A percentile compares a stretch with the other conserved stretches of the same genome.
Evolutionary conservation across 495 filamentous ascomycete species (phyloP).

Genomic region (Trichodelitschia bisporula): DNA sequence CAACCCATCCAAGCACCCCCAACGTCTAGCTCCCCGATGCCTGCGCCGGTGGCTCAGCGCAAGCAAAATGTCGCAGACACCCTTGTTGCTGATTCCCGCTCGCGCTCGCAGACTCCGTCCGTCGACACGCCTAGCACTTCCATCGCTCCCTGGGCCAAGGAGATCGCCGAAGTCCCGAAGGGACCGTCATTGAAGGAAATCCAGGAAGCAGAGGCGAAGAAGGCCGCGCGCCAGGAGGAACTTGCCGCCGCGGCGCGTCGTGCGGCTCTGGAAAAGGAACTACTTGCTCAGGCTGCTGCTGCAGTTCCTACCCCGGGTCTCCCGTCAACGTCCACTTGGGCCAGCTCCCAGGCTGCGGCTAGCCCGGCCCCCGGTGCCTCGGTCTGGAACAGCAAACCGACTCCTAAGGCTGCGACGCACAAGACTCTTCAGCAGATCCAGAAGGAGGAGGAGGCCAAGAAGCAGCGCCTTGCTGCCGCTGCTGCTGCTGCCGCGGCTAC

Average conservation of each 20-base stretch:
- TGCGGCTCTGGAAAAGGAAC: constrained; percentile 56
- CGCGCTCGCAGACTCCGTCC: constrained; percentile 45
- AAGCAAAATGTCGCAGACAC: constrained; percentile 67
- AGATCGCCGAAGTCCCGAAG: constrained; percentile 50
- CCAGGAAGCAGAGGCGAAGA: constrained; percentile 81
- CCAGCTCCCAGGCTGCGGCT: constrained; percentile 39
- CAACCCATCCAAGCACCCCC: constrained; percentile 62
- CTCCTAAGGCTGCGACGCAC: constrained; percentile 28
- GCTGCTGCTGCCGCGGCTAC: constrained; percentile 22
- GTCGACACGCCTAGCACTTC: constrained; percentile 19
- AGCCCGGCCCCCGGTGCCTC: constrained; percentile 27
- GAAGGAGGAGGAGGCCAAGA: constrained; percentile 81
- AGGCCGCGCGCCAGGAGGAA: constrained; percentile 78
- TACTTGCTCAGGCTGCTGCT: constrained; percentile 35
- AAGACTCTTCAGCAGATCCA: constrained; percentile 94
- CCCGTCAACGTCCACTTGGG: constrained; percentile 81
- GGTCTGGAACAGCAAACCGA: constrained; percentile 38
- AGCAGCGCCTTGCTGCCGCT: constrained; percentile 35
- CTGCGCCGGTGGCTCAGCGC: constrained; percentile 68
- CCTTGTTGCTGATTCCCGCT: constrained; percentile 43
- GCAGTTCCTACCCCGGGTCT: constrained; percentile 41
- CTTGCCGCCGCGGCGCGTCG: constrained; percentile 57
- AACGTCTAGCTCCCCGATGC: constrained; percentile 50
- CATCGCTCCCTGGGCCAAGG: constrained; percentile 90
- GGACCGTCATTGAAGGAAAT: constrained; percentile 91